Evolutionary conservation across 78 protist species (phyloP).

Genomic region (Diacronema lutheri): DNA sequence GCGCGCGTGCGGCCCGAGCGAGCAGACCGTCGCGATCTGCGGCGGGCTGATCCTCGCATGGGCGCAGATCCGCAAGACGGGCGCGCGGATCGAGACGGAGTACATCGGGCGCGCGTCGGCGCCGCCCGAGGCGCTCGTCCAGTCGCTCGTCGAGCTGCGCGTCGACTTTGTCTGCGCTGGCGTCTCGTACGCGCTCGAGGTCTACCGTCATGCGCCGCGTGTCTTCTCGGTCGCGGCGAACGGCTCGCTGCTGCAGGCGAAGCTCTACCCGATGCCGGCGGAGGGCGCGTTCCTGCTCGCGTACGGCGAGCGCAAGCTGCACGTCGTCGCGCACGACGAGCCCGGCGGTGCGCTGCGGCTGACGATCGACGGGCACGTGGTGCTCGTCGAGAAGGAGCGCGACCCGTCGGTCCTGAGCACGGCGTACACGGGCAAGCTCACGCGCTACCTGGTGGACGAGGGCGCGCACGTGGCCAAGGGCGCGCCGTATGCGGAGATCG

Average conservation of each 20-base stretch:
- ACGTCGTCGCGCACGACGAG: constrained; percentile 65
- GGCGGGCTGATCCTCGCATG: background rate
- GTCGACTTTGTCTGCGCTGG: constrained; percentile 63
- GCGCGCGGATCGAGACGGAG: background rate
- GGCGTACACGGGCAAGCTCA: constrained; percentile 85
- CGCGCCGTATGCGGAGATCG: constrained; percentile 61
- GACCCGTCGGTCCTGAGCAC: constrained; percentile 87
- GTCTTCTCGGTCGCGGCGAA: constrained; percentile 42
- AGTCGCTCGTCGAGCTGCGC: background rate
- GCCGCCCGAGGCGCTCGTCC: background rate
- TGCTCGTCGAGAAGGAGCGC: constrained; percentile 73
- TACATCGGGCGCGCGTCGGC: background rate
- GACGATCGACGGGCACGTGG: constrained; percentile 69
- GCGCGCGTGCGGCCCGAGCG: background rate
- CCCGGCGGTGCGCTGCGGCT: constrained; percentile 62
- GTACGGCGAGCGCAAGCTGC: constrained; percentile 59
- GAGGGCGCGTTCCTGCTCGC: constrained; percentile 76
- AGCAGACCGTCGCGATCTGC: background rate
- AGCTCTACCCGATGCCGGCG: constrained; percentile 34
- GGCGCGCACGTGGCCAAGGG: constrained; percentile 50
- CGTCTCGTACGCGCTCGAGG: constrained; percentile 37
- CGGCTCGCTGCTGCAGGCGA: constrained; percentile 35
- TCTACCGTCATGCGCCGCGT: constrained; percentile 29
- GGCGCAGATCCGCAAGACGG: background rate
- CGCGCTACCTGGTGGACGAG: constrained; percentile 76